phyloP scores from a whole-genome alignment of 2,329 filamentous ascomycete species.

The Whalleya microplaca region DNA sequence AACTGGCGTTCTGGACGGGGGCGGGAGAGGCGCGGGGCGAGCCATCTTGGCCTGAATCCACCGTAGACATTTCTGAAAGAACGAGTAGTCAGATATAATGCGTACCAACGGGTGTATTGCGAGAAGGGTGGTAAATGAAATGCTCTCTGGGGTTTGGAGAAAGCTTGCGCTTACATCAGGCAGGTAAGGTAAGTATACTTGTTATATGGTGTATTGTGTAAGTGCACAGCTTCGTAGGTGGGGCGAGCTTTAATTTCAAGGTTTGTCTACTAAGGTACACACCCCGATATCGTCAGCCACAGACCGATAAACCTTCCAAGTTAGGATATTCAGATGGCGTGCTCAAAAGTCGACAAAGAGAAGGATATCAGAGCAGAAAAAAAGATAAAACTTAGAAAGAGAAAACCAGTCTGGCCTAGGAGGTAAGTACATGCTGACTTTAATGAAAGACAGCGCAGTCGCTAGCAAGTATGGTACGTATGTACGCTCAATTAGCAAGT shows the following conservation, averaged over 20 bases:
- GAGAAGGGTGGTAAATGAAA: neutral
- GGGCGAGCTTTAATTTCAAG: slow-evolving; percentile 14
- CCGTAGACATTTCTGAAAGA: slow-evolving; percentile 28
- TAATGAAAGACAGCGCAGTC: slow-evolving; percentile 5
- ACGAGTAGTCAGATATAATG: neutral
- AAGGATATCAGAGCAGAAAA: slow-evolving; percentile 2
- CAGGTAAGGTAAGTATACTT: neutral
- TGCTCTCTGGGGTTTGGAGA: neutral
- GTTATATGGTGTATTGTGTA: slow-evolving; percentile 5
- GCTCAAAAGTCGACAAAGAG: slow-evolving; percentile 4
- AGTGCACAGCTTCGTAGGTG: slow-evolving; percentile 9
- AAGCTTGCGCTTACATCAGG: neutral
- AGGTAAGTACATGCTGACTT: neutral
- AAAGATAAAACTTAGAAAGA: neutral
- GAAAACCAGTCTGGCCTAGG: neutral
- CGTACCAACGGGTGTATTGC: neutral
- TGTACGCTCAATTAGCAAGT: too few relatives aligned
- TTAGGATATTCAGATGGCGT: neutral
- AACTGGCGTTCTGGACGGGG: slow-evolving; percentile 2
- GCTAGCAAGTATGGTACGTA: too few relatives aligned
- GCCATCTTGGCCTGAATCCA: slow-evolving; percentile 28
- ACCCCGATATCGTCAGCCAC: slow-evolving; percentile 19
- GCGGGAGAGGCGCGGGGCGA: slow-evolving; percentile 22
- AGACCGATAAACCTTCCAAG: slow-evolving; percentile 1
- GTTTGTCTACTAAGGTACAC: neutral